phyloP scores from a whole-genome alignment of 225 moss, liverwort and hornwort genomes.

The Climacium dendroides region DNA sequence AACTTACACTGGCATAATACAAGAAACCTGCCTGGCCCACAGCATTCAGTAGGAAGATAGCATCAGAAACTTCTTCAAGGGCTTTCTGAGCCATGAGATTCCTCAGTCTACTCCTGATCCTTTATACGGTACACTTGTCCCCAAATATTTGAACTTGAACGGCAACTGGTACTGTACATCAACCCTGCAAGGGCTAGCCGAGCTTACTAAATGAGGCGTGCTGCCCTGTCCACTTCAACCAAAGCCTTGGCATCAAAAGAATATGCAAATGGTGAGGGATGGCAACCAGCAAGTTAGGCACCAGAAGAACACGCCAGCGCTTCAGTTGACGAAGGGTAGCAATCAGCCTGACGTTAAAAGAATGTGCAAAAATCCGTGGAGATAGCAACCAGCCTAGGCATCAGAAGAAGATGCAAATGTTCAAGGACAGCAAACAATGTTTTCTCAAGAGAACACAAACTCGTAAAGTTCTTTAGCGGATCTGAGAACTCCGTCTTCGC shows the following conservation, averaged over 20 bases:
- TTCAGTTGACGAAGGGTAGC: not conserved
- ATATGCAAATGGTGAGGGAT: not conserved
- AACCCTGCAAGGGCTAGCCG: not conserved
- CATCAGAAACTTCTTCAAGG: not conserved
- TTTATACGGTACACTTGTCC: not conserved
- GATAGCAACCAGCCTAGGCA: not conserved
- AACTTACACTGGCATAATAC: not conserved
- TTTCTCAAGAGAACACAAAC: not conserved
- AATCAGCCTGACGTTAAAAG: not conserved
- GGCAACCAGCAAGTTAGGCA: too few relatives aligned
- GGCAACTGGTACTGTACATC: not conserved
- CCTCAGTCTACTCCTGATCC: not conserved
- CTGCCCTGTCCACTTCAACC: not conserved
- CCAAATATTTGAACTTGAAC: not conserved
- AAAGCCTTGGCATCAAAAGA: not conserved
- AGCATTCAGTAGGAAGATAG: not conserved
- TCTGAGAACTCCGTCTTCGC: not conserved
- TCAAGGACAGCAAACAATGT: not conserved
- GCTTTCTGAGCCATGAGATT: not conserved
- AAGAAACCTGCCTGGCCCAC: not conserved
- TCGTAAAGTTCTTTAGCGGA: not conserved
- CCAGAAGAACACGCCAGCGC: not conserved
- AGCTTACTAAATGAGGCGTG: not conserved
- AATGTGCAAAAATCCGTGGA: not conserved
- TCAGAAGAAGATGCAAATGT: not conserved